Evolutionary conservation across 176 grass and related monocot species (phyloP).

Genomic region (Juncus inflexus): DNA sequence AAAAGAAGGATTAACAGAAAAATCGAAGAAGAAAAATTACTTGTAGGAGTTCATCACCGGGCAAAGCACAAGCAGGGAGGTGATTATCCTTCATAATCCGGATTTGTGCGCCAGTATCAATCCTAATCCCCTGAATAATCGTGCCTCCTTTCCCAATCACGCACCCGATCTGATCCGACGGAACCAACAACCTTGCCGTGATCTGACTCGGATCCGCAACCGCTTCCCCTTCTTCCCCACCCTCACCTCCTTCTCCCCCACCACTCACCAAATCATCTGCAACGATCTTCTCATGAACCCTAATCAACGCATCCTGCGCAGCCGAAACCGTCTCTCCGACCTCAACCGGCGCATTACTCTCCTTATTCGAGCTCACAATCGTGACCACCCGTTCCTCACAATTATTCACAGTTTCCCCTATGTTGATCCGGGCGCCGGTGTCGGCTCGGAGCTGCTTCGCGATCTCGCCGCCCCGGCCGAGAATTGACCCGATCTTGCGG

Average conservation of each 20-base stretch:
- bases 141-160: slow-evolving; percentile 94
- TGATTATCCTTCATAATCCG: slow-evolving; percentile 85
- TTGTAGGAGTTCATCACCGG: slow-evolving; percentile 86
- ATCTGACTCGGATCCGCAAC: slow-evolving; percentile 36
- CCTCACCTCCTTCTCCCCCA: background rate
- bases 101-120: slow-evolving; percentile 80
- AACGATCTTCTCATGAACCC: slow-evolving; percentile 73
- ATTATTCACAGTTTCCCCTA: slow-evolving; percentile 75
- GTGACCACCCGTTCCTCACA: slow-evolving; percentile 85
- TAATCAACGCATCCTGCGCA: slow-evolving; percentile 89
- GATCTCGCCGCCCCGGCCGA: slow-evolving; percentile 93
- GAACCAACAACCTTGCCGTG: slow-evolving; percentile 72
- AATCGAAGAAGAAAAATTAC: slow-evolving; percentile 16
- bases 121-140: slow-evolving; percentile 79
- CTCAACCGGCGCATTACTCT: slow-evolving; percentile 67
- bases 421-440: slow-evolving; percentile 82
- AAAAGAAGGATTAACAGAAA: background rate
- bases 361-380: slow-evolving; percentile 76
- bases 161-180: slow-evolving; percentile 96
- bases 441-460: slow-evolving; percentile 83
- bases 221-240: slow-evolving; percentile 59
- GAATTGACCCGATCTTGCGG: slow-evolving; percentile 90
- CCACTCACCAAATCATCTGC: slow-evolving; percentile 33
- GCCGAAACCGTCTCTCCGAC: slow-evolving; percentile 64
- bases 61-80: slow-evolving; percentile 82